These are phyloP conservation scores for Firmiana major DNA, from an alignment of 345 rosid species.

Conservation along the genomic window DNA sequence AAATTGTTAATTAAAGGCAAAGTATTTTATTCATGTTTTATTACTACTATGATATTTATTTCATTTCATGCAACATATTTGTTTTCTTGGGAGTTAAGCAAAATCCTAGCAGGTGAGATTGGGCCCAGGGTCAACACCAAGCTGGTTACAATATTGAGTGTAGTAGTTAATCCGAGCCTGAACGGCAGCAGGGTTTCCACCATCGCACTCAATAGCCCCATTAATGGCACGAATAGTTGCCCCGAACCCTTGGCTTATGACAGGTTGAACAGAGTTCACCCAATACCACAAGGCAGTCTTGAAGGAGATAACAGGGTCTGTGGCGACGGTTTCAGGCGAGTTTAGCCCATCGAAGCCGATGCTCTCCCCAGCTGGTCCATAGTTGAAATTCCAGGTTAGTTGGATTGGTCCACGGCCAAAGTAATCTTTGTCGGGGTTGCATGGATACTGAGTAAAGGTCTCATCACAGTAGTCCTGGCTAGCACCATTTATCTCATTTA, in stretches of 20 bases:
- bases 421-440: conserved; percentile 51
- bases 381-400: conserved; percentile 65
- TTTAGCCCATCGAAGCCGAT: conserved; percentile 48
- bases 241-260: conserved; percentile 60
- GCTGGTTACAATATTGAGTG: conserved; percentile 40
- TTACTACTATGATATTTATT: neutral
- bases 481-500: conserved; percentile 52
- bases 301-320: conserved; percentile 50
- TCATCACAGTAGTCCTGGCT: conserved; percentile 42
- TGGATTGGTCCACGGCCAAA: conserved; percentile 66
- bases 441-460: conserved; percentile 40
- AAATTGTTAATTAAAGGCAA: neutral
- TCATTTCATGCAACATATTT: no score
- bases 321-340: conserved; percentile 58
- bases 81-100: neutral
- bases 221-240: conserved; percentile 64
- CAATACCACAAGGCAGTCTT: conserved; percentile 72
- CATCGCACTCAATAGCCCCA: conserved; percentile 51
- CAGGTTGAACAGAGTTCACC: conserved; percentile 49
- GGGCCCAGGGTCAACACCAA: conserved; percentile 51
- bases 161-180: conserved; percentile 46
- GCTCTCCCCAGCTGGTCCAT: conserved; percentile 52
- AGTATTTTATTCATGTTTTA: neutral
- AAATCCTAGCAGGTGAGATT: conserved; percentile 49
- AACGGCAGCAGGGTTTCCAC: conserved; percentile 35